Conservation (phyloP, 495 filamentous ascomycete genomes). For the Neurospora hispaniola region DNA sequence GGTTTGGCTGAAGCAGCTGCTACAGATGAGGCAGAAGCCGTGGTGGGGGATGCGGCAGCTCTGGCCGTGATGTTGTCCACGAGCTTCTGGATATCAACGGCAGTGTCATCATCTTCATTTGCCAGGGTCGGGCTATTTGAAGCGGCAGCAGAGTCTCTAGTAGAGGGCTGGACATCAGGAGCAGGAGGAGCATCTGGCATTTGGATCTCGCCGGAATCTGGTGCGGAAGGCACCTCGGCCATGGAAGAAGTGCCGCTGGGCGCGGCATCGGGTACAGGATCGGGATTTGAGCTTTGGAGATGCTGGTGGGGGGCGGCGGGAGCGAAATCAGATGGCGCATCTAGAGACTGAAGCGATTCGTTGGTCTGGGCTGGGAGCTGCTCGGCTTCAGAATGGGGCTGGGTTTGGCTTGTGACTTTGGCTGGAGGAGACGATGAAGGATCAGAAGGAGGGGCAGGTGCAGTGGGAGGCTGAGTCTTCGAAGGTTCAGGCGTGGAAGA, state of each 20-base stretch:
- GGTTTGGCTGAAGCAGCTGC: slow-evolving; percentile 18
- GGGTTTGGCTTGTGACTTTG: background rate
- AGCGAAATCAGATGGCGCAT: slow-evolving; percentile 5
- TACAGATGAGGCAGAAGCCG: slow-evolving; percentile 7
- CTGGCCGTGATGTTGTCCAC: slow-evolving; percentile 41
- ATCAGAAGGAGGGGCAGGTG: slow-evolving; percentile 16
- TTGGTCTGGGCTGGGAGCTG: slow-evolving; percentile 2
- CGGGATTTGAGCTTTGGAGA: slow-evolving; percentile 3
- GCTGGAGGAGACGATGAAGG: slow-evolving; percentile 6
- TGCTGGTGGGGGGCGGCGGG: background rate
- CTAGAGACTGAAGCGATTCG: slow-evolving; percentile 4
- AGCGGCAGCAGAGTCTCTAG: slow-evolving; percentile 17
- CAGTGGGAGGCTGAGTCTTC: slow-evolving; percentile 18
- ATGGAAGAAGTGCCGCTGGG: slow-evolving; percentile 11
- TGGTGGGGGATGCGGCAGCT: slow-evolving; percentile 22
- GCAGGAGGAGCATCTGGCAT: slow-evolving; percentile 3
- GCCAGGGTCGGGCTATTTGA: slow-evolving; percentile 12
- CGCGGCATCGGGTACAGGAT: slow-evolving; percentile 4
- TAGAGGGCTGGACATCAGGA: slow-evolving; percentile 7
- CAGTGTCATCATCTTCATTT: slow-evolving; percentile 25
- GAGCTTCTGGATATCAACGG: slow-evolving; percentile 38
- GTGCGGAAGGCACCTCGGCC: slow-evolving; percentile 2
- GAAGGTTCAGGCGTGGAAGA: slow-evolving; percentile 22
- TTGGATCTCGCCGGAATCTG: slow-evolving; percentile 1
- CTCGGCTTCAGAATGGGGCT: background rate